These are phyloP conservation scores for Ophiostoma ips DNA, from an alignment of 2,329 filamentous ascomycete species.

Conservation along the genomic window DNA sequence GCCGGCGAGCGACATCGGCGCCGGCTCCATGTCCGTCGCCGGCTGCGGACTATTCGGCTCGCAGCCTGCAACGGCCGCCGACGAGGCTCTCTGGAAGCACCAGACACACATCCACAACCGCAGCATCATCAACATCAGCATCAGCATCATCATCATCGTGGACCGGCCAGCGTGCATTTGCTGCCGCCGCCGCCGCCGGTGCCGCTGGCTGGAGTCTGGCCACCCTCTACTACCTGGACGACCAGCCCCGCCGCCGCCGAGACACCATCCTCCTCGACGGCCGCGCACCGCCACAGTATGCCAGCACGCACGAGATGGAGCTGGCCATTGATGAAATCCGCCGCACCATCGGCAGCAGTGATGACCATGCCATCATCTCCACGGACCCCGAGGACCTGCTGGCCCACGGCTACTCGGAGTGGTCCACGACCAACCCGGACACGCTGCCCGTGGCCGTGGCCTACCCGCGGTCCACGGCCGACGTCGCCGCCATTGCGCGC, in stretches of 20 bases:
- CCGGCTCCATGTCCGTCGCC: neutral
- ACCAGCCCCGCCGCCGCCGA: constrained; percentile 13
- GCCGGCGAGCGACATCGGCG: neutral
- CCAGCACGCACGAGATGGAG: constrained; percentile 29
- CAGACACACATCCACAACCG: neutral
- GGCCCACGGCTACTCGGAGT: constrained; percentile 52
- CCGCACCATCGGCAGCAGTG: constrained; percentile 24
- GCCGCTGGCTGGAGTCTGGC: constrained; percentile 29
- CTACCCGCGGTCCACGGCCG: constrained; percentile 46
- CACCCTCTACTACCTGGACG: constrained; percentile 15
- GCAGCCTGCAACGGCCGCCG: too few relatives aligned
- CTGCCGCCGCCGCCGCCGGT: constrained; percentile 26
- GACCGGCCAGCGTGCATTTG: constrained; percentile 23
- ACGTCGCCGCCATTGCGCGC: constrained; percentile 46
- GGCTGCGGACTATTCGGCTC: neutral
- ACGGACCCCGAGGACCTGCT: constrained; percentile 48
- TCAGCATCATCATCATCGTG: constrained; percentile 13
- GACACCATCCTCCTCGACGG: constrained; percentile 20
- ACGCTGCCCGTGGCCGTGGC: constrained; percentile 48
- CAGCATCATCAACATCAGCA: neutral
- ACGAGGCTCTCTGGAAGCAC: too few relatives aligned
- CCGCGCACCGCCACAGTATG: constrained; percentile 22
- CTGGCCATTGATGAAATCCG: constrained; percentile 32
- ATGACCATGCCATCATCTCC: constrained; percentile 35
- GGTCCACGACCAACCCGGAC: constrained; percentile 49